Evolutionary conservation across 768 basidiomycete genomes (phyloP), one percentile per base, ranked within the genome.

Genomic region (Xerocomellus chrysenteron): DNA sequence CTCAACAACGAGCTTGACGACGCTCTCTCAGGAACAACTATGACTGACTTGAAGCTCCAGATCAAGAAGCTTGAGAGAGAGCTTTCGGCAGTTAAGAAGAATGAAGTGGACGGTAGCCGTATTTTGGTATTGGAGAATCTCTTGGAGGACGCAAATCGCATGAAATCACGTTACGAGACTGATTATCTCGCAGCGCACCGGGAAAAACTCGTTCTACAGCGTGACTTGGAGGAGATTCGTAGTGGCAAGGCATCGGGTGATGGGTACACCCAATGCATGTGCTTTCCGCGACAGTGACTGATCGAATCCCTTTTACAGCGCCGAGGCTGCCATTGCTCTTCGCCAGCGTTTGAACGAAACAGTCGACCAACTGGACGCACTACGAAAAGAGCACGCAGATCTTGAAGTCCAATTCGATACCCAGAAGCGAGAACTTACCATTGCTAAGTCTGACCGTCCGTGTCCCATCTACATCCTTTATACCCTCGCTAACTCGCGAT

Each of bases 21-120:
- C 61, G 92, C 92, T 0, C 80, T 93, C 43, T 71, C 83, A 28
- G 91, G 92, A 26, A 90, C 86, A 46, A 93, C 89, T 12, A 94
- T 87, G 85, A 98, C 94, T 1, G 92, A 94, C 68, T 76, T 98
- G 59, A 97, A 95, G 68, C 77, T 98, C 30, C 88, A 92, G 67
- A 83, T 98, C 48, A 84, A 87, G 57, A 87, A 84, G 57, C 80
- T 98, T 30, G 78, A 90, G 68, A 76, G 93, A 26, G 93, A 98
- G 68, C 78, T 98, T 33, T 86, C 87, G 47, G 81, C 84, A 6
- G 80, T 88, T 33, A 80, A 80, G 70, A 85, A 84, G 70, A 87
- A 90, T 58, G 86, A 89, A 64, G 87, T 77, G 7, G 92, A 94
- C 66, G 79, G 85, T 8, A 90, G 88, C 57, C 80, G 84, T 28